phyloP scores from a whole-genome alignment of 768 basidiomycete species.

The Mycena galopus region DNA sequence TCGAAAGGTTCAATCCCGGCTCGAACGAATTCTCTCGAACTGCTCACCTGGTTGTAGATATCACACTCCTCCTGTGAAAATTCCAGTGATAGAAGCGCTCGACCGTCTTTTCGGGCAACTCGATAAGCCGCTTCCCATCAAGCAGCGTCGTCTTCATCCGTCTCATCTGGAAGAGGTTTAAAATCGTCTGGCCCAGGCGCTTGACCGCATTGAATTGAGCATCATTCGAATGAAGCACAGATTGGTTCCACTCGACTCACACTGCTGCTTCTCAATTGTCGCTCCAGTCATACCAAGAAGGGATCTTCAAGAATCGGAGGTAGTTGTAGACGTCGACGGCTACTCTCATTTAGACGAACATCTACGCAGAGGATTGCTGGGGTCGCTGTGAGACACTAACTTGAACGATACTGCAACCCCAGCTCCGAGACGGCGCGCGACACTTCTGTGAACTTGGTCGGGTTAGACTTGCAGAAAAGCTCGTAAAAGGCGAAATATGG shows the following conservation, averaged over 20 bases:
- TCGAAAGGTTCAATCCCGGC: constrained; percentile 50
- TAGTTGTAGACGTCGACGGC: constrained; percentile 65
- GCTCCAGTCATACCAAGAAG: constrained; percentile 62
- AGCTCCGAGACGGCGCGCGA: constrained; percentile 70
- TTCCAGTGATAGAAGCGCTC: constrained; percentile 61
- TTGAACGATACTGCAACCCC: constrained; percentile 60
- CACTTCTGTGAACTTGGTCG: constrained; percentile 62
- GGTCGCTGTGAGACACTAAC: constrained; percentile 74
- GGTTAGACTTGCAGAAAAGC: too few species aligned
- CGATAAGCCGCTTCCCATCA: constrained; percentile 77
- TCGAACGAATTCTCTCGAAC: background rate
- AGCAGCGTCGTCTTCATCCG: constrained; percentile 74
- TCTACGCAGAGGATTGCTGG: constrained; percentile 47
- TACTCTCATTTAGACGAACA: constrained; percentile 76
- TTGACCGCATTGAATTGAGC: constrained; percentile 55
- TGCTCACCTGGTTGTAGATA: constrained; percentile 67
- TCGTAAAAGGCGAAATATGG: too few species aligned
- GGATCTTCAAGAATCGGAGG: constrained; percentile 57
- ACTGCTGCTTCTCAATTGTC: constrained; percentile 63
- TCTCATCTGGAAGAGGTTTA: constrained; percentile 66
- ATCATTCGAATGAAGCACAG: background rate
- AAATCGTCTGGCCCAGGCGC: constrained; percentile 71
- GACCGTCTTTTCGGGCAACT: constrained; percentile 70
- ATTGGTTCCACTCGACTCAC: constrained; percentile 47
- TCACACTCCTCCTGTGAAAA: constrained; percentile 74